Base-by-base conservation (phyloP, 2,329 filamentous ascomycete genomes). In the Ascochyta pisi region DNA sequence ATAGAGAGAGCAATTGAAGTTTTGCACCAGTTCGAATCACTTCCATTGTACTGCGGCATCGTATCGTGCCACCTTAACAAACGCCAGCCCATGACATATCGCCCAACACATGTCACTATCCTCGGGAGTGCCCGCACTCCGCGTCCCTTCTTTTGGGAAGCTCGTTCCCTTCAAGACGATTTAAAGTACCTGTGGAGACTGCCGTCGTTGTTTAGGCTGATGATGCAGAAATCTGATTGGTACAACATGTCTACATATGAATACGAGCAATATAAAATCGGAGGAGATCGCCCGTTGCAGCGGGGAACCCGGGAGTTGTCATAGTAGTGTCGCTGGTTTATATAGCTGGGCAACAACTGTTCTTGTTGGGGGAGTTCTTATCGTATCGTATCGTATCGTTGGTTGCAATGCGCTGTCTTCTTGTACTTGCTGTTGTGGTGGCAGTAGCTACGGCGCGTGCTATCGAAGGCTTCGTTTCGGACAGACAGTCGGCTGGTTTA, bases 1-100 rank as follows among this genome's bases (percentile, higher is more conserved):
- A 15, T 88, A 52, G 33, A 12, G 29, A n/a, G 16, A 16, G 6
- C 15, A 16, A 3, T 16, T 6, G 1, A 1, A 19, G 19, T 31
- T 31, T 4, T 10, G 29, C 4, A 12, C 9, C 10, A 15, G 29
- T 31, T 15, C 9, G 12, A 31, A 31, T 15, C 29, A 4, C 13
- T 31, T 5, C 3, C 6, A 12, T 31, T 31, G 29, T 4, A 31
- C 12, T 31, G 29, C 29, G 10, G 2, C 13, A 5, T 31, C 10
- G 29, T 12, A 12, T 31, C 13, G 29, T 31, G 9, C 3, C 9
- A 19, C 19, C 2, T 3, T 3, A 19, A 19, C 19, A 19, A 19
- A 31, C 29, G 10, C 29, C 10, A 12, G 13, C 13, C 29, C 13
- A 13, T 12, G 10, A 31, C 13, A 6, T 13, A 10, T 12, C 10